Conservation (phyloP, 116 monocot species). For the Cymodocea nodosa region DNA sequence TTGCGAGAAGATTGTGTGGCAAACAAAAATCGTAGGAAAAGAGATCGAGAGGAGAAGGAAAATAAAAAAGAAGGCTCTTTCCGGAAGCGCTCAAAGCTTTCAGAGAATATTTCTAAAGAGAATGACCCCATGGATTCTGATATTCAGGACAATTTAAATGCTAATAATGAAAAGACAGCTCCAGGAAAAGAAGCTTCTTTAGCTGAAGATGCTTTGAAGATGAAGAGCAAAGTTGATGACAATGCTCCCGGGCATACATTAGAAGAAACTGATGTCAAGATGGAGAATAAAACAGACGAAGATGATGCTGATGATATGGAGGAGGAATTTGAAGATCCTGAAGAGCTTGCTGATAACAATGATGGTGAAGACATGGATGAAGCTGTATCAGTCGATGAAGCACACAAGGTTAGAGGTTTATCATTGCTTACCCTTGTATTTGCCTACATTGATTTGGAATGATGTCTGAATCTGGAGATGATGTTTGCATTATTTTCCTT, state of each 20-base stretch:
- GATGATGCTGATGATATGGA: conserved; percentile 42
- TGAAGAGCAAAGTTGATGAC: conserved; percentile 5
- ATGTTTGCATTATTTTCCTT: too few species aligned
- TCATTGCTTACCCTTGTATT: neutral
- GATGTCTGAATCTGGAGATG: too few species aligned
- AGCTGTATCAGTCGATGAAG: conserved; percentile 1
- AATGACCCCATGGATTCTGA: conserved; percentile 19
- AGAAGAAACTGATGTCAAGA: conserved; percentile 9
- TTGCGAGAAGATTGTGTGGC: conserved; percentile 37
- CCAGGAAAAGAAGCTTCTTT: conserved; percentile 12
- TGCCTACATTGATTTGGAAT: neutral
- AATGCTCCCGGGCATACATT: neutral
- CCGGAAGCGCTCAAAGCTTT: conserved; percentile 37
- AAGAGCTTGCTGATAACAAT: conserved; percentile 16
- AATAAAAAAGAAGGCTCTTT: conserved; percentile 23
- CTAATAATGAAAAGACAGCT: conserved; percentile 3
- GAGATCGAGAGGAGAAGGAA: conserved; percentile 60
- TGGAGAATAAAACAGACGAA: conserved; percentile 8
- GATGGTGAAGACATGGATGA: conserved; percentile 37
- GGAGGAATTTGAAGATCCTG: conserved; percentile 32
- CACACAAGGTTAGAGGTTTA: neutral
- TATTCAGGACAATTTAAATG: conserved; percentile 7
- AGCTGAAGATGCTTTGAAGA: conserved; percentile 16
- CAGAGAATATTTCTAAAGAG: conserved; percentile 12
- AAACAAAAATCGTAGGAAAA: conserved; percentile 55